phyloP scores from a whole-genome alignment of 345 rosid genomes.

The Lumnitzera racemosa region DNA sequence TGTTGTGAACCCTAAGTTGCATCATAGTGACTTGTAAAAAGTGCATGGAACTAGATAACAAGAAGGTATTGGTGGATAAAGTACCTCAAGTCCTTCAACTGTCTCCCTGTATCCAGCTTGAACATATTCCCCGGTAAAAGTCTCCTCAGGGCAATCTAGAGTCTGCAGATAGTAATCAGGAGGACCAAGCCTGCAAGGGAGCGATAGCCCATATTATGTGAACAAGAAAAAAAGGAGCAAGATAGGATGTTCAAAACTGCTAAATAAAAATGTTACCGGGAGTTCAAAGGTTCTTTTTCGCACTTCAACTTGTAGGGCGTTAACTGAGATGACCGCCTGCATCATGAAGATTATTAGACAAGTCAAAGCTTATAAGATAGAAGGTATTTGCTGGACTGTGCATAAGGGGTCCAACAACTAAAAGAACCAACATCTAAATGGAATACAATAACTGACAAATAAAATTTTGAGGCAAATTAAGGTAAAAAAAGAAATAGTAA shows the following conservation, averaged over 20 bases:
- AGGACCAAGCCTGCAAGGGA: conserved; percentile 72
- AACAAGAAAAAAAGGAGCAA: not conserved
- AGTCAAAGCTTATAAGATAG: conserved; percentile 1
- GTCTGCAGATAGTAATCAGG: conserved; percentile 94
- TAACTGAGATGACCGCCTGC: conserved; percentile 69
- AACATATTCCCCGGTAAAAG: conserved; percentile 71
- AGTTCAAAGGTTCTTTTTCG: conserved; percentile 78
- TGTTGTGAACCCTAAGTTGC: too few species aligned
- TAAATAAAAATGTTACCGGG: conserved; percentile 45
- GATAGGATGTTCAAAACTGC: too few species aligned
- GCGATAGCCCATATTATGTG: not conserved
- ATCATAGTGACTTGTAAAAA: too few species aligned
- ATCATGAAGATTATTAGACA: conserved; percentile 7
- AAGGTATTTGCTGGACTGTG: not conserved
- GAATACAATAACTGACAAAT: too few species aligned
- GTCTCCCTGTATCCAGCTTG: conserved; percentile 86
- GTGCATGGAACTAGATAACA: not conserved
- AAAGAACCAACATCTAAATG: not conserved
- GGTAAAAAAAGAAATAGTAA: too few species aligned
- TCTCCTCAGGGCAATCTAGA: conserved; percentile 88
- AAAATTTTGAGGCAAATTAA: too few species aligned
- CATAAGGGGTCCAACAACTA: not conserved
- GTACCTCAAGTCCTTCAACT: conserved; percentile 94
- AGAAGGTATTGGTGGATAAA: conserved; percentile 5
- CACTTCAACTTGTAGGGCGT: conserved; percentile 86